Evolutionary conservation across 768 basidiomycete species (phyloP).

Genomic region (Daedalea quercina): DNA sequence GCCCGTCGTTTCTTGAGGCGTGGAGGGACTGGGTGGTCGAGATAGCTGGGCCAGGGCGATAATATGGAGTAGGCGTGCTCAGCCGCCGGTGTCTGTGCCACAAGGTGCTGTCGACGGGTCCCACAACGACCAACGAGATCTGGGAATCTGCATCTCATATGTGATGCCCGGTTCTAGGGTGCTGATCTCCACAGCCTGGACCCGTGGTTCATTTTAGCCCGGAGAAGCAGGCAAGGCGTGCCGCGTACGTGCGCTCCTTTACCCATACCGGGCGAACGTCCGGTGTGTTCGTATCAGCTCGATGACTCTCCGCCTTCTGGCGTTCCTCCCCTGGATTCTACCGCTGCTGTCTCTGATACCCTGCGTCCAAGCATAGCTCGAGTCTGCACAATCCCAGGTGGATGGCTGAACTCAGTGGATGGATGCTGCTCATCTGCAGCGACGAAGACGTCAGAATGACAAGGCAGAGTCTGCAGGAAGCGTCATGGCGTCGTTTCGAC

Average conservation of each 20-base stretch:
- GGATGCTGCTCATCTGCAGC: background rate
- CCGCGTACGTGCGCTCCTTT: background rate
- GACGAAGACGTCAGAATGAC: background rate
- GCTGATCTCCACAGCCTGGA: constrained; percentile 4
- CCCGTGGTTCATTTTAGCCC: background rate
- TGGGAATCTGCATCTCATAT: constrained; percentile 6
- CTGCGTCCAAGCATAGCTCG: background rate
- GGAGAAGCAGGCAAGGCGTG: background rate
- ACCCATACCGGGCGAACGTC: background rate
- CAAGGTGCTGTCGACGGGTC: background rate
- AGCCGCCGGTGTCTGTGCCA: background rate
- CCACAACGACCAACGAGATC: constrained; percentile 4
- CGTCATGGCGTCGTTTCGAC: background rate
- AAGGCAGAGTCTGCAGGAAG: background rate
- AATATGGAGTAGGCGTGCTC: too few species aligned
- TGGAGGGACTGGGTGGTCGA: background rate
- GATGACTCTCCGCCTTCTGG: background rate
- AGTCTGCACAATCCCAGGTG: background rate
- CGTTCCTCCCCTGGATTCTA: background rate
- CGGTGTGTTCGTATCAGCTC: background rate
- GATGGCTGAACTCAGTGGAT: background rate
- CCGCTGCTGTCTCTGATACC: background rate
- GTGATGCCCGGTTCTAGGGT: constrained; percentile 8
- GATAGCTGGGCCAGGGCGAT: too few species aligned
- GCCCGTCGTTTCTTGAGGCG: background rate